Conservation (phyloP, 441 rosid species). For the Populus hybrid region DNA sequence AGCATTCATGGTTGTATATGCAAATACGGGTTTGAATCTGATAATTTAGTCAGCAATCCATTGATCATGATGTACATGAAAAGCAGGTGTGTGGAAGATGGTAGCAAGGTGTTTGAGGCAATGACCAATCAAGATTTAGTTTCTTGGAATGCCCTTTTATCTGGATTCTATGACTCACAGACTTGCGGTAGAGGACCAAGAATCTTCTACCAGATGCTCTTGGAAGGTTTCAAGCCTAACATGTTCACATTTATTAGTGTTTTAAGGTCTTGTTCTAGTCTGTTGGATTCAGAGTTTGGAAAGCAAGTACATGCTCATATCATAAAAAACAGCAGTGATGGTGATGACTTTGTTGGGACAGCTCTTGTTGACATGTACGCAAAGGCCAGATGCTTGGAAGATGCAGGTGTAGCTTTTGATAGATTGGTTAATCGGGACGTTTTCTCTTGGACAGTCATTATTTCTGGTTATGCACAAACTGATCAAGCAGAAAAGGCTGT, state of each 20-base stretch:
- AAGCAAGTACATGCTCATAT: conserved; percentile 45
- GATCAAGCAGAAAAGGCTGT: conserved; percentile 36
- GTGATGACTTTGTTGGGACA: conserved; percentile 36
- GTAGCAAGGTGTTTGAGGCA: conserved; percentile 33
- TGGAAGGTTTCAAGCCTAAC: conserved; percentile 32
- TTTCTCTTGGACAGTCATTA: conserved; percentile 39
- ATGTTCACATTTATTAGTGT: conserved; percentile 31
- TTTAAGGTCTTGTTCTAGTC: conserved; percentile 37
- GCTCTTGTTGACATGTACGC: conserved; percentile 49
- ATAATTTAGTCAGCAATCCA: conserved; percentile 35
- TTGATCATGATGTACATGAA: conserved; percentile 44
- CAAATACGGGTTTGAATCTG: conserved; percentile 39
- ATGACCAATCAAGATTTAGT: conserved; percentile 30
- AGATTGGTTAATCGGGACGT: conserved; percentile 33
- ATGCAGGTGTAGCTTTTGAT: conserved; percentile 33
- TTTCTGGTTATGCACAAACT: conserved; percentile 36
- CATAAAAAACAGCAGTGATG: conserved; percentile 34
- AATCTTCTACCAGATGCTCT: conserved; percentile 37
- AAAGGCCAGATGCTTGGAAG: conserved; percentile 37
- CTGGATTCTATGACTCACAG: conserved; percentile 26
- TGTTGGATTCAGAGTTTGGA: conserved; percentile 30
- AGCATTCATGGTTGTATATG: conserved; percentile 37
- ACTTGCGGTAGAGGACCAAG: conserved; percentile 26
- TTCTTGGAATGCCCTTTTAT: conserved; percentile 44
- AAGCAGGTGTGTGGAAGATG: conserved; percentile 27